A percentile compares a stretch with the other conserved stretches of the same genome.
Conservation (phyloP, 148 eudicot species). For the Camellia lanceoleosa region DNA sequence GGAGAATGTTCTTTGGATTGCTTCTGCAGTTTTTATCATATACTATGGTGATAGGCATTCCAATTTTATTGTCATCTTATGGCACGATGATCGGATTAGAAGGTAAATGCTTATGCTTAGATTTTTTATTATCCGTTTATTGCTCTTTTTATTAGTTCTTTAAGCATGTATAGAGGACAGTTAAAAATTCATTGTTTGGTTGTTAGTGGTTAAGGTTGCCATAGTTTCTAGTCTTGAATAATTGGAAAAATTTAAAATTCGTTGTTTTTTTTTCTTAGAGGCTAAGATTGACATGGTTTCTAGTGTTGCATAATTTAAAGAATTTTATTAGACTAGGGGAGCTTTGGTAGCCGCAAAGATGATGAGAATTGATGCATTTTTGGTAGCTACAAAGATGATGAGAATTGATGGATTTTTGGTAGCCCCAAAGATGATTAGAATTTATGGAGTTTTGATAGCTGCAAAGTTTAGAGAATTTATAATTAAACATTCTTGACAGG, state of each 20-base stretch:
- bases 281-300: neutral
- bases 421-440: neutral
- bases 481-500: neutral
- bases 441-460: neutral
- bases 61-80: constrained; percentile 60
- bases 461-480: neutral
- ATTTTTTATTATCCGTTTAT: neutral
- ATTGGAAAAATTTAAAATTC: too few relatives aligned
- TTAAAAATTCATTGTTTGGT: constrained; percentile 3
- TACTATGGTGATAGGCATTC: constrained; percentile 78
- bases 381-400: neutral
- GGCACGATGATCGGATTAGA: constrained; percentile 76
- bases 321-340: neutral
- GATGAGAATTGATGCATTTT: neutral
- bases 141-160: neutral
- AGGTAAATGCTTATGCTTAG: constrained; percentile 43
- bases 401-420: neutral
- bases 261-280: too few relatives aligned
- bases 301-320: neutral
- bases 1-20: constrained; percentile 84
- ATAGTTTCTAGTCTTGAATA: too few relatives aligned
- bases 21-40: constrained; percentile 69
- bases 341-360: neutral
- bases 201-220: neutral
- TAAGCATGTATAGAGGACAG: too few relatives aligned